Percentiles rank a stretch among this genome's conserved stretches.
Conservation (phyloP, 352 stramenopile genomes). For the Phytophthora pseudosyringae region DNA sequence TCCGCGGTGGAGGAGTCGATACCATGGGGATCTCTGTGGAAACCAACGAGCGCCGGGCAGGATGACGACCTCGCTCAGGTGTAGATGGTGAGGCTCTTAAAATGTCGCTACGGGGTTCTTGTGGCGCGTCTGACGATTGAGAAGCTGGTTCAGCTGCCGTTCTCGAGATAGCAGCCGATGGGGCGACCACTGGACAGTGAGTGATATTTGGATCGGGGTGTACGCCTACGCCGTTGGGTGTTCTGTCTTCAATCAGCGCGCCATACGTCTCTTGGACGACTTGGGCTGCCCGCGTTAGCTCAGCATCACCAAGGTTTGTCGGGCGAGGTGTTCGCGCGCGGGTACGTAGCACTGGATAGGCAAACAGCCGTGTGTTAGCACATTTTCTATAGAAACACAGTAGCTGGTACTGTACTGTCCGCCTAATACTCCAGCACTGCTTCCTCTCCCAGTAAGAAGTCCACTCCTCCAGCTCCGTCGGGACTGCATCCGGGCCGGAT, state of each 20-base stretch:
- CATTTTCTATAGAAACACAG: neutral
- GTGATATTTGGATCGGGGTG: too few relatives aligned
- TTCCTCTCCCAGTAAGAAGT: too few relatives aligned
- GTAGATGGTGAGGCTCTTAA: neutral
- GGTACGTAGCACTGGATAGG: neutral
- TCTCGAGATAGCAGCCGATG: too few relatives aligned
- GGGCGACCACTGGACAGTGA: too few relatives aligned
- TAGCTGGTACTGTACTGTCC: neutral
- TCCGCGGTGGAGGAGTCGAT: neutral
- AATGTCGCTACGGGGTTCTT: too few relatives aligned
- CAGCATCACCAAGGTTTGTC: neutral
- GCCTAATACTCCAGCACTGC: neutral
- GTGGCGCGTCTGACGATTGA: too few relatives aligned
- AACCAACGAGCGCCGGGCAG: conserved; percentile 1
- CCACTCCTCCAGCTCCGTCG: too few relatives aligned
- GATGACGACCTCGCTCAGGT: neutral
- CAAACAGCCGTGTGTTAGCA: neutral
- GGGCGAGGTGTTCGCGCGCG: neutral
- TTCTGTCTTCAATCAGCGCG: neutral
- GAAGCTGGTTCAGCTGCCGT: neutral
- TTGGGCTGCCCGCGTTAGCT: neutral
- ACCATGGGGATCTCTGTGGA: neutral
- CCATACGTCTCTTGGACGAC: neutral
- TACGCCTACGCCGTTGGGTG: too few relatives aligned
- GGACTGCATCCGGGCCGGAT: too few relatives aligned